A percentile compares a stretch with the other conserved stretches of the same genome.
Evolutionary conservation across 352 stramenopile species (phyloP).

Genomic region (Pythium phragmiticola): DNA sequence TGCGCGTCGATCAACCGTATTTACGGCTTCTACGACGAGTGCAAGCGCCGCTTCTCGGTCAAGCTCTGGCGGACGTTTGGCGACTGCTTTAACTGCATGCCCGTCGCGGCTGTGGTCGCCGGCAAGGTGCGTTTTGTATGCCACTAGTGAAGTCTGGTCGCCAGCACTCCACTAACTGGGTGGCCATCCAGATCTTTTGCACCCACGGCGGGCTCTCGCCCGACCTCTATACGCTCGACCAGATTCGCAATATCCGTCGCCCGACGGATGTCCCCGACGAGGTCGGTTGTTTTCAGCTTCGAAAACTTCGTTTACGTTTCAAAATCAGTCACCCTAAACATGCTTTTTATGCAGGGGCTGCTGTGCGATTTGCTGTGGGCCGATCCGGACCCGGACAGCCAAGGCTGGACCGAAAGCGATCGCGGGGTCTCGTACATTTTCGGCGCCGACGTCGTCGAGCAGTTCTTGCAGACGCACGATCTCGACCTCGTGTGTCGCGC

Average conservation of each 20-base stretch:
- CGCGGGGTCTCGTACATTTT: constrained; percentile 99
- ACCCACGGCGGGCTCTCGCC: constrained; percentile 94
- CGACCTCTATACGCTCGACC: constrained; percentile 96
- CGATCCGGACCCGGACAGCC: constrained; percentile 82
- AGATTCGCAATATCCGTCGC: constrained; percentile 91
- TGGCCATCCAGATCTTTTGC: constrained; percentile 91
- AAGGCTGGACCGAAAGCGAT: constrained; percentile 96
- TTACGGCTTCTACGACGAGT: constrained; percentile 99
- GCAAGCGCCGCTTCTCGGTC: constrained; percentile 92
- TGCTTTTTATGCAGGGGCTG: constrained; percentile 34
- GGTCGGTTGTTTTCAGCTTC: constrained; percentile 16
- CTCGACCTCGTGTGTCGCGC: constrained; percentile 97
- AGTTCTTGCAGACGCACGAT: constrained; percentile 97
- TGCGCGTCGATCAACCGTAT: constrained; percentile 98
- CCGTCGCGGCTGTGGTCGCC: constrained; percentile 93
- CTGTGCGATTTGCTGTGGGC: constrained; percentile 89
- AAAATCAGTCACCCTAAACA: too few species aligned
- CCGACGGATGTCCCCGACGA: constrained; percentile 86
- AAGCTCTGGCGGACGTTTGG: constrained; percentile 96
- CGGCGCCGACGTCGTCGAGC: constrained; percentile 95
- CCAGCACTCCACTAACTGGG: not conserved
- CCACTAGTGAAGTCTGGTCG: not conserved
- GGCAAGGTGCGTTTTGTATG: constrained; percentile 67
- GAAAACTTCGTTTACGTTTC: not conserved
- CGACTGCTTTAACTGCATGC: constrained; percentile 99